These are phyloP conservation scores for Raddia guianensis DNA, from an alignment of 176 grass and related monocot species.

Conservation along the genomic window DNA sequence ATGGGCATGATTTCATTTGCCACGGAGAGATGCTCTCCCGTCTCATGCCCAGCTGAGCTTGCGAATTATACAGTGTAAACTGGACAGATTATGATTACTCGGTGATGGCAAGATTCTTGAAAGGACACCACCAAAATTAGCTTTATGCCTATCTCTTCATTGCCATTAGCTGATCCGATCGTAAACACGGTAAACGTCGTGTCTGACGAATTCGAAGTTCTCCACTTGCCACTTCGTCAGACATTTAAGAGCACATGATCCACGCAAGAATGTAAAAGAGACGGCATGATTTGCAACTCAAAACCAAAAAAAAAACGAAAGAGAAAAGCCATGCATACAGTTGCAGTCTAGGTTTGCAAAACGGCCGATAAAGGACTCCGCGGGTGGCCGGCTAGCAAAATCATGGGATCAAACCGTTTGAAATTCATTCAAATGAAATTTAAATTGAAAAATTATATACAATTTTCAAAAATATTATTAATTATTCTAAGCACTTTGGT, in stretches of 20 bases:
- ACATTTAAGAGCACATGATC: background rate
- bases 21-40: background rate
- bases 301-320: background rate
- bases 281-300: background rate
- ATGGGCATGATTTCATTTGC: background rate
- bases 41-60: background rate
- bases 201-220: background rate
- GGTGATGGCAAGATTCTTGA: conserved; percentile 5
- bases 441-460: too few species aligned
- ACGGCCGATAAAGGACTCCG: too few species aligned
- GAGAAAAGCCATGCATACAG: background rate
- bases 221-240: background rate
- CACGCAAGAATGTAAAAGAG: background rate
- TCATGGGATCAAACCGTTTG: too few species aligned
- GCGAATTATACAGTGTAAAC: conserved; percentile 3
- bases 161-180: background rate
- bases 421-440: too few species aligned
- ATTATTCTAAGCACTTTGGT: too few species aligned
- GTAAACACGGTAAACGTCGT: too few species aligned
- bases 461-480: too few species aligned
- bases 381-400: too few species aligned
- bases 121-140: background rate
- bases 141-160: background rate
- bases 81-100: background rate
- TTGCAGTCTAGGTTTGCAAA: too few species aligned